Conservation (phyloP, 1,139 yeast genomes). For the Saccharomyces pastorianus region DNA sequence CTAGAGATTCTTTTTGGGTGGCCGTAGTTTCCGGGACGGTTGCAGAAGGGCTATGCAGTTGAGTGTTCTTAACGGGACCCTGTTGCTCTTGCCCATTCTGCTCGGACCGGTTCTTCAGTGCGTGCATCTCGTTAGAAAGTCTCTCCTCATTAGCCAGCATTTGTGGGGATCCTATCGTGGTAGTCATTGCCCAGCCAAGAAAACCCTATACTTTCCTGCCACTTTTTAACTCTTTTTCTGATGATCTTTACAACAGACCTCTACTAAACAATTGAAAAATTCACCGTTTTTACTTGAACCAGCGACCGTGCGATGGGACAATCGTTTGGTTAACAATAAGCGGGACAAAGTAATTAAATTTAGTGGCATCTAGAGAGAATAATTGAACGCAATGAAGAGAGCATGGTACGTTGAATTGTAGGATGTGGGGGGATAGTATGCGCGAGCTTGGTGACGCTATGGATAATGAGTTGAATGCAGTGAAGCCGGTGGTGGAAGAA, state of each 20-base stretch:
- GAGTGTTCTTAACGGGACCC: slow-evolving; percentile 1
- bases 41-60: slow-evolving; percentile 3
- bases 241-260: not conserved
- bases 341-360: not conserved
- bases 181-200: slow-evolving; percentile 5
- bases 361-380: not conserved
- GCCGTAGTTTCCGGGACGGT: not conserved
- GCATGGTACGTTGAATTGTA: not conserved
- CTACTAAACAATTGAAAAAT: not conserved
- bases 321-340: not conserved
- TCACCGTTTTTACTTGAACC: not conserved
- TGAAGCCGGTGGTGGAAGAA: not conserved
- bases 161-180: slow-evolving; percentile 8
- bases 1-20: not conserved
- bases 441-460: not conserved
- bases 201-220: not conserved
- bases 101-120: not conserved
- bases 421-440: not conserved
- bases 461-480: not conserved
- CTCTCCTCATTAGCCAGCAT: slow-evolving; percentile 5
- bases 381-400: not conserved
- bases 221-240: not conserved
- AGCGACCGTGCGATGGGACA: slow-evolving; percentile 1
- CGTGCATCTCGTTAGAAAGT: slow-evolving; percentile 1
- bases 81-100: not conserved